Evolutionary conservation across 2,329 filamentous ascomycete genomes (phyloP), one percentile per base, ranked within the genome.

Genomic region (Venturiaceae sp.): DNA sequence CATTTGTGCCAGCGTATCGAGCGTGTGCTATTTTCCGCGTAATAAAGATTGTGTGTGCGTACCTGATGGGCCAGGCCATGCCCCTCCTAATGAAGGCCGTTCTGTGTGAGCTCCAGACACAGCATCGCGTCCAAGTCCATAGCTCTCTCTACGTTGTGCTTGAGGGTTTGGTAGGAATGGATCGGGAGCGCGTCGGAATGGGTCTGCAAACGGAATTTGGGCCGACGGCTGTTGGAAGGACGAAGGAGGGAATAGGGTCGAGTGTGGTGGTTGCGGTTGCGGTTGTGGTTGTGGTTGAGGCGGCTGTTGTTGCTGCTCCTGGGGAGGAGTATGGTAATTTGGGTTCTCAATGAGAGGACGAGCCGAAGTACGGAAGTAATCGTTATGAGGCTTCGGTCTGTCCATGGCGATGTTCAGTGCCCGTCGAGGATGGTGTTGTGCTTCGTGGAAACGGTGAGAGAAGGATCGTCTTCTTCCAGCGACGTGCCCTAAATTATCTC

Each of bases 261-360:
- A 47, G n/a, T 73, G 74, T 64, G 62, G 64, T 39, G 70, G 63
- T 44, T 77, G 75, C 36, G 74, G 64, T 11, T 74, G 71, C 34
- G 74, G 62, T 21, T 74, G 64, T 8, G 73, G 71, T 37, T 74
- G 62, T 23, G 64, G 68, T 16, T 64, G 53, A 61, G 61, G 58
- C 64, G 66, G 19, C 9, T 60, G 47, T 1, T 73, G 74, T 63
- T 62, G 64, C 37, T 70, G 63, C 47, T 64, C 47, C 62, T 61
- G 58, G 64, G 66, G 16, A n/a, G n/a, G n/a, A n/a, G n/a, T n/a
- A 4, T 60, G 50, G 69, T 86, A 85, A 64, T 83, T 81, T 57
- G 76, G 72, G 71, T 87, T 87, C 64, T 76, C 76, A 32, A 81
- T 71, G 57, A 81, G 64, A 55, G 66, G 65, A 57, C 71, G 69